Evolutionary conservation across 169 alveolate genomes (phyloP).

Genomic region (Plasmodium fragile): DNA sequence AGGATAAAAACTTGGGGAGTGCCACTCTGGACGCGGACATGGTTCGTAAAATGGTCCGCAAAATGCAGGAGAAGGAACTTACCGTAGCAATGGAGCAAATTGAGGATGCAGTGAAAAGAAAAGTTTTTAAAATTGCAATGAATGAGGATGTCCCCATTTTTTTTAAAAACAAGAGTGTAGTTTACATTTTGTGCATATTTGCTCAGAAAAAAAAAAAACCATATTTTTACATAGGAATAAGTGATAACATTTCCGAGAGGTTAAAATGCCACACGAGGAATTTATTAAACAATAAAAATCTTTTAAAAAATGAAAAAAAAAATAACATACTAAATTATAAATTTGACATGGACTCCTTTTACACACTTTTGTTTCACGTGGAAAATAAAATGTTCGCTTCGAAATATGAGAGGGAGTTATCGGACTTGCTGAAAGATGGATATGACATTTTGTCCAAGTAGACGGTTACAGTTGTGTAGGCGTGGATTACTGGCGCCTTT

Average conservation of each 20-base stretch:
- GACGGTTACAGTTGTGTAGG: background rate
- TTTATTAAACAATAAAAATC: slow-evolving; percentile 68
- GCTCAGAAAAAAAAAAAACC: slow-evolving; percentile 28
- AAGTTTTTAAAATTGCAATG: slow-evolving; percentile 41
- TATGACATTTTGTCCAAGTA: slow-evolving; percentile 57
- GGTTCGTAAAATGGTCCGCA: background rate
- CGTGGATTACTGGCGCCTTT: background rate
- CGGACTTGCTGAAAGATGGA: slow-evolving; percentile 11
- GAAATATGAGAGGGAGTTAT: slow-evolving; percentile 49
- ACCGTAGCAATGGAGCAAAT: slow-evolving; percentile 27
- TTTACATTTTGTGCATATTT: slow-evolving; percentile 67
- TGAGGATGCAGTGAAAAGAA: slow-evolving; percentile 22
- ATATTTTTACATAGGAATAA: slow-evolving; percentile 74
- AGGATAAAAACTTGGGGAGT: background rate
- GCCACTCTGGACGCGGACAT: background rate
- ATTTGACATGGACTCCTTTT: slow-evolving; percentile 28
- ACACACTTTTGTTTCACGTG: slow-evolving; percentile 66
- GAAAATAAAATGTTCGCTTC: slow-evolving; percentile 67
- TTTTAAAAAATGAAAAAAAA: slow-evolving; percentile 61
- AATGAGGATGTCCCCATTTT: slow-evolving; percentile 72
- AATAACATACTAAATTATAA: slow-evolving; percentile 57
- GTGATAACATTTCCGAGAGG: slow-evolving; percentile 76
- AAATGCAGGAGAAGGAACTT: slow-evolving; percentile 33
- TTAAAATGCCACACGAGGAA: slow-evolving; percentile 65
- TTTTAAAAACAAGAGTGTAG: slow-evolving; percentile 75